phyloP scores from a whole-genome alignment of 129 eudicot species.

The Scalesia atractyloides region DNA sequence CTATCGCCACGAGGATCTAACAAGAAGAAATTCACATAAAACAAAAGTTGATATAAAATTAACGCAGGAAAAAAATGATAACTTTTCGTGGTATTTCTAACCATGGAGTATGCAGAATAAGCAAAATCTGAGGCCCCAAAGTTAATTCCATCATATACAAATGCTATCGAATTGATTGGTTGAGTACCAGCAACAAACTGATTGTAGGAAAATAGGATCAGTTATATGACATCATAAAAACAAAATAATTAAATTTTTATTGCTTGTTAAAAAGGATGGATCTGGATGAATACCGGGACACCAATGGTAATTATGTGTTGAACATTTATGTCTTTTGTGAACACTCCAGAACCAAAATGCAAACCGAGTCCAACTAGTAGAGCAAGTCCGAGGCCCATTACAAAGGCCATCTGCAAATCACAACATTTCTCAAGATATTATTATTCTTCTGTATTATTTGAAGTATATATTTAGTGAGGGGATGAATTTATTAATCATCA shows the following conservation, averaged over 20 bases:
- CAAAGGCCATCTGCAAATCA: conserved; percentile 74
- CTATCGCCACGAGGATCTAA: conserved; percentile 66
- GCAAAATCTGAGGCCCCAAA: conserved; percentile 93
- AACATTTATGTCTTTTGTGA: conserved; percentile 63
- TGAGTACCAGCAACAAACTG: conserved; percentile 92
- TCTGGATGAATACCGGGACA: conserved; percentile 57
- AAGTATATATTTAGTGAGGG: background rate
- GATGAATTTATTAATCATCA: background rate
- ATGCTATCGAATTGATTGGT: conserved; percentile 76
- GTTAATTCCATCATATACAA: conserved; percentile 77
- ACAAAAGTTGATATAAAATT: background rate
- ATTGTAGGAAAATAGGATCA: background rate
- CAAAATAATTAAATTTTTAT: background rate
- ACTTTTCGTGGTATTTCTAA: conserved; percentile 8
- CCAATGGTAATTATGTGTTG: conserved; percentile 55
- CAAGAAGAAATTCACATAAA: background rate
- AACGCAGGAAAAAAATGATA: background rate
- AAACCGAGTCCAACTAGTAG: conserved; percentile 78
- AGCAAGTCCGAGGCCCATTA: conserved; percentile 79
- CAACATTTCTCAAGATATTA: background rate
- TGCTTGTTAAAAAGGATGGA: background rate
- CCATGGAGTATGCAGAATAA: conserved; percentile 90
- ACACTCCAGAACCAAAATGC: conserved; percentile 73
- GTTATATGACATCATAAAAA: background rate
- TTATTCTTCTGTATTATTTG: background rate